phyloP scores from a whole-genome alignment of 257 asterid genomes.

The Mitragyna speciosa region DNA sequence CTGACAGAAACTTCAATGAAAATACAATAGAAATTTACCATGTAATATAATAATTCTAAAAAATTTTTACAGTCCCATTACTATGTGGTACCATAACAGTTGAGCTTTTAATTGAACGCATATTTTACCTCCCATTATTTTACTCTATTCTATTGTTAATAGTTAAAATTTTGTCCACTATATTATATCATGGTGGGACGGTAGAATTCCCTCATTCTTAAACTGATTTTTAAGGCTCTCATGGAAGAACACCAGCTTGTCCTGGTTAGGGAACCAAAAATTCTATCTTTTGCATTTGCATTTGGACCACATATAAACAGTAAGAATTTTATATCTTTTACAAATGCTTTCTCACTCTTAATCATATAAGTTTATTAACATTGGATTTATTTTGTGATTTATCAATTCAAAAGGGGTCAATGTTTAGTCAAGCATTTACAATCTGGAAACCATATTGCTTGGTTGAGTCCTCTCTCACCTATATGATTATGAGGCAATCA shows the following conservation, averaged over 20 bases:
- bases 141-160: too few relatives aligned
- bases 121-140: too few relatives aligned
- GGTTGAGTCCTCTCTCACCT: slow-evolving; percentile 25
- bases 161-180: too few relatives aligned
- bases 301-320: background rate
- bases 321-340: background rate
- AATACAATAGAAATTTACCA: background rate
- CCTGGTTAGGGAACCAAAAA: too few relatives aligned
- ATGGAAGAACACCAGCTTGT: too few relatives aligned
- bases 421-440: slow-evolving; percentile 25
- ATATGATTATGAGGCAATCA: slow-evolving; percentile 23
- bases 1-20: background rate
- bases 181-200: too few relatives aligned
- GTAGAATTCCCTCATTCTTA: too few relatives aligned
- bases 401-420: background rate
- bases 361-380: background rate
- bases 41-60: background rate
- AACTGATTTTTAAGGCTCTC: too few relatives aligned
- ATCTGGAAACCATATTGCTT: slow-evolving; percentile 27
- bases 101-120: too few relatives aligned
- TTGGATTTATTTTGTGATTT: background rate
- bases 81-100: too few relatives aligned
- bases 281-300: background rate
- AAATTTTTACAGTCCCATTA: too few relatives aligned
- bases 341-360: background rate